Evolutionary conservation across 306 rosid genomes (phyloP), one percentile per base, ranked within the genome.

Genomic region (Rosa persica): DNA sequence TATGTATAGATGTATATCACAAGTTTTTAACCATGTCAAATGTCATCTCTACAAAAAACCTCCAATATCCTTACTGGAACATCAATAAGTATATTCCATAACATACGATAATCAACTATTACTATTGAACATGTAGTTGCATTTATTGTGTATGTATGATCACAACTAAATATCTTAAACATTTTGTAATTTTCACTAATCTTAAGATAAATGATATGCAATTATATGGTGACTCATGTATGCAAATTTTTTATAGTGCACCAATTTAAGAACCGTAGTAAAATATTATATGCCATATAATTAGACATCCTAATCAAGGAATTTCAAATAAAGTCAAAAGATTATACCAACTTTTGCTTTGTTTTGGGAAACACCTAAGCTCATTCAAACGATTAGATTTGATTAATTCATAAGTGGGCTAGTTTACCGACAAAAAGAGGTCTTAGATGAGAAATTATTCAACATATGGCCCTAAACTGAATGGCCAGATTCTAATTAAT

Each of bases 311-410:
- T 61, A 40, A 25, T 23, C 43, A 25, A 60, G 42, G 20, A 44
- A 42, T 19, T 69, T 60, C 47, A 27, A 54, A 72, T 55, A 72
- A 62, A 72, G 78, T 79, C 55, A 72, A 79, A 79, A 62, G 39
- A 65, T 23, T 40, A 52, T 58, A 57, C 34, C 47, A 73, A 77
- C 75, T 44, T 72, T 77, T 67, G 44, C 77, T 66, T 76, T 49
- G 62, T 70, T 81, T 62, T 61, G 43, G 42, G 75, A 80, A 54
- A 64, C 30, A 52, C 57, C 43, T 44, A 36, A 55, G n/a, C 42
- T 60, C 66, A 60, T 60, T 25, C 66, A 60, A 60, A 25, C 39
- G 34, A 77, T 22, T 15, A 16, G 13, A 70, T 70, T 76, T 76
- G 49, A 68, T 55, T 27, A 61, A 71, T 60, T 51, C 15, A 8